Conservation (phyloP, 108 stramenopile species). For the Chaetoceros muelleri region DNA sequence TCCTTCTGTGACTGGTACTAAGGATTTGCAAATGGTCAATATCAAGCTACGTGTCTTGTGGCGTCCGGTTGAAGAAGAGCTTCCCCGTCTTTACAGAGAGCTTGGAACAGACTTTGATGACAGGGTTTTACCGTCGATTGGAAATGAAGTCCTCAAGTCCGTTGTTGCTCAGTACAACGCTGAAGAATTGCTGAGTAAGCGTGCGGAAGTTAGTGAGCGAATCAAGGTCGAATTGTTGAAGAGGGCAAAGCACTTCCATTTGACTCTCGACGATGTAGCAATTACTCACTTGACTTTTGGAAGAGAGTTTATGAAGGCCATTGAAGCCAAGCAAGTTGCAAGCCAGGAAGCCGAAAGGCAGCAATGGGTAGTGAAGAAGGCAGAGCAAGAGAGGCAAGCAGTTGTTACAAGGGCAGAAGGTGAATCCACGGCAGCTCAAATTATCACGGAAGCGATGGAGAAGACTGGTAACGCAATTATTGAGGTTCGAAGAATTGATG, state of each 20-base stretch:
- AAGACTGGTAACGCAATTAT: slow-evolving; percentile 94
- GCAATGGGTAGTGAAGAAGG: slow-evolving; percentile 90
- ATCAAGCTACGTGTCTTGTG: slow-evolving; percentile 97
- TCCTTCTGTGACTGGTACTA: slow-evolving; percentile 94
- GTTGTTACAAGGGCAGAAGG: slow-evolving; percentile 97
- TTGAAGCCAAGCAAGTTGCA: slow-evolving; percentile 99
- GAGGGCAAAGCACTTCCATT: slow-evolving; percentile 89
- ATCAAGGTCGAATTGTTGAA: slow-evolving; percentile 92
- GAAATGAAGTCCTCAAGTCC: slow-evolving; percentile 98
- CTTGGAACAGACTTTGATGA: slow-evolving; percentile 97
- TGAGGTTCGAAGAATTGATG: slow-evolving; percentile 98
- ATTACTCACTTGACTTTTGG: slow-evolving; percentile 99
- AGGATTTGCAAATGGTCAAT: slow-evolving; percentile 99
- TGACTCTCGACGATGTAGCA: slow-evolving; percentile 98
- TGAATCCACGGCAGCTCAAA: slow-evolving; percentile 94
- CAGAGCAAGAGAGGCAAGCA: slow-evolving; percentile 97
- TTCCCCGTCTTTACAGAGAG: slow-evolving; percentile 89
- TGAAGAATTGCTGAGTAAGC: slow-evolving; percentile 96
- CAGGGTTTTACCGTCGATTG: slow-evolving; percentile 97
- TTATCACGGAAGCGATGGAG: slow-evolving; percentile 96
- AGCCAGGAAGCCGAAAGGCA: slow-evolving; percentile 99
- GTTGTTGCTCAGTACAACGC: slow-evolving; percentile 99
- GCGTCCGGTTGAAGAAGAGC: slow-evolving; percentile 86
- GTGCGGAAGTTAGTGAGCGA: slow-evolving; percentile 86
- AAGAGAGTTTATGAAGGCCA: slow-evolving; percentile 96